Evolutionary conservation across 2,329 filamentous ascomycete genomes (phyloP), one percentile per base, ranked within the genome.

Genomic region (Trichoderma sp.): DNA sequence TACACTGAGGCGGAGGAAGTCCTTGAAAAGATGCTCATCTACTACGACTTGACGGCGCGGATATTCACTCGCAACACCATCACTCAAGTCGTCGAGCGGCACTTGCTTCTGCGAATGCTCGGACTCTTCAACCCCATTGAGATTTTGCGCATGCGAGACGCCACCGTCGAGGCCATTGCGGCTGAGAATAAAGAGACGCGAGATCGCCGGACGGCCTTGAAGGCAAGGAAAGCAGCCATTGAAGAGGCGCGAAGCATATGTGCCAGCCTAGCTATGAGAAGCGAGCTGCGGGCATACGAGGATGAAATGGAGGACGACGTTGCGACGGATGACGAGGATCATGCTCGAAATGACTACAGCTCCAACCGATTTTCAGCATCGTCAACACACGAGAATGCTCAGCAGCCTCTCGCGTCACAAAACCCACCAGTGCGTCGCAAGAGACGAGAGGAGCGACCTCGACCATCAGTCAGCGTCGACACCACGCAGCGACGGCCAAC

Each of bases 21-120:
- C 0, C 72, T 85, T 29, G 84, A 85, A 74, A 85, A 85, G 78
- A 85, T 85, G 84, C 77, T 85, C 63, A 85, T 85, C 69, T 85
- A 84, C 76, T 85, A 85, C 70, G 83, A 85, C 45, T 79, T 85
- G 9, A 83, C 83, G 2, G 82, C 82, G 7, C 82, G 84, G 72
- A 83, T 82, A 58, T 85, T 84, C 68, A 84, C 83, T 32, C 79
- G 83, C 64, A 85, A 85, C 69, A 80, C 83, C 67, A 84, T 85
- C 64, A 84, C 83, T 0, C 83, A 85, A 68, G 83, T 85, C 0
- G 80, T 84, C 0, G 84, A 85, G 73, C 79, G 83, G 0, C 83
- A 85, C 66, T 75, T 85, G 3, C 77, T 85, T 12, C 79, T 84
- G 45, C 83, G 83, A 34, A 84, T 85, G 81, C 80, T 84, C 57